phyloP scores from a whole-genome alignment of 1,284 basidiomycete species.

The Singerocomus inundabilis region DNA sequence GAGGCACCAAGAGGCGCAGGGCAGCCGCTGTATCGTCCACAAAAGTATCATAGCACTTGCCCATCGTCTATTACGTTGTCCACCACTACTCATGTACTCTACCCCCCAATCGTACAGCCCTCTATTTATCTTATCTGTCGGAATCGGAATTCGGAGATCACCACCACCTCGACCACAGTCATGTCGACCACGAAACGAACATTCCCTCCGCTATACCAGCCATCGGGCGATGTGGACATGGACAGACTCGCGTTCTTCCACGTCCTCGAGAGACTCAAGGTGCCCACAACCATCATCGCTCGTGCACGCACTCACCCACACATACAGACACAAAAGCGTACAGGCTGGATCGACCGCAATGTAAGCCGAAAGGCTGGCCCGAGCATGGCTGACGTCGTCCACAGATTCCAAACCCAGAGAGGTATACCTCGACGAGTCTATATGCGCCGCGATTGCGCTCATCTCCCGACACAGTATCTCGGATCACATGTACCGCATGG shows the following conservation, averaged over 20 bases:
- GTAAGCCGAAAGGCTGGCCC: conserved; percentile 42
- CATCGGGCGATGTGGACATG: conserved; percentile 52
- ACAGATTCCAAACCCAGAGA: conserved; percentile 78
- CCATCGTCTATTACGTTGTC: background rate
- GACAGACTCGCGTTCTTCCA: conserved; percentile 90
- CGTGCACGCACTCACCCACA: background rate
- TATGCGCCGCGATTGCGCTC: background rate
- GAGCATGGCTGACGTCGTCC: conserved; percentile 5
- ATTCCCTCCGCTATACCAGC: conserved; percentile 55
- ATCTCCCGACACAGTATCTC: conserved; percentile 63
- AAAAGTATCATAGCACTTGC: conserved; percentile 26
- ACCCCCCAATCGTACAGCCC: background rate
- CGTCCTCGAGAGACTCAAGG: conserved; percentile 85
- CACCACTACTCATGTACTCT: too few relatives aligned
- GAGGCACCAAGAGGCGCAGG: conserved; percentile 67
- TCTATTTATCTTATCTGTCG: conserved; percentile 34
- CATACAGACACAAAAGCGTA: conserved; percentile 84
- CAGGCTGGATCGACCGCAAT: conserved; percentile 86
- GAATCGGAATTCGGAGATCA: conserved; percentile 29
- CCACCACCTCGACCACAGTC: background rate
- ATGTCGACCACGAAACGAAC: conserved; percentile 28
- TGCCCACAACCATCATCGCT: conserved; percentile 27
- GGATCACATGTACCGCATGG: conserved; percentile 99
- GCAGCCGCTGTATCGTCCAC: conserved; percentile 42
- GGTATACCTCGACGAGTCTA: conserved; percentile 44